Base-by-base conservation (phyloP, 257 asterid genomes). In the Scutellaria galericulata region DNA sequence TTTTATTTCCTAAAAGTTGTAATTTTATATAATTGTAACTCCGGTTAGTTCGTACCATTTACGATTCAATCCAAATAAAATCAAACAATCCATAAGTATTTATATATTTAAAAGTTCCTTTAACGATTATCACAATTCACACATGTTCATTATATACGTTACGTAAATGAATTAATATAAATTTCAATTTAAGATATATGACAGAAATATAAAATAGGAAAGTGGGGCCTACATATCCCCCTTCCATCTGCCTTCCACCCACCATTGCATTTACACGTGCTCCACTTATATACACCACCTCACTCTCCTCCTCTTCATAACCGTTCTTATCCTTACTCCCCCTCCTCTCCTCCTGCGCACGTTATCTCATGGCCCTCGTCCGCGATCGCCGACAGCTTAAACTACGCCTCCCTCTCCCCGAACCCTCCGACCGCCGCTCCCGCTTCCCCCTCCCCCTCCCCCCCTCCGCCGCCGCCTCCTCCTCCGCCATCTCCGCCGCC, bases 361-460 rank as follows among this genome's bases (percentile, higher is more conserved):
- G 54, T 65, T 9, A 64, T 22, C 70, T 42, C 39, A 91, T 92
- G 97, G 96, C 92, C 45, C 74, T 88, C 37, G 94, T 85, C 15
- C 89, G 92, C 7, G 84, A 88, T 15, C 98, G 98, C 77, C 98
- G 94, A 64, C 96, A 86, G 22, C 84, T 86, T 50, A 90, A 88
- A 12, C 98, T 92, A 77, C 88, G 96, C 41, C 96, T 90, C 59
- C 93, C 97, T 1, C 48, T 88, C 54, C 89, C 95, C 20, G 91
- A 85, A 1, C 71, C 79, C 73, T 79, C 93, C 75, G 89, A 89
- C 4, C 92, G 89, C 88, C 84, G 94, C 84, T 88, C 84, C 70
- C 90, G 96, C 7, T 84, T 88, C 6, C 90, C 96, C 5, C 83
- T 78, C 67, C 98, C 89, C 0, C 86, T 87, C 46, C 88, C 82